Evolutionary conservation across 2,329 filamentous ascomycete genomes (phyloP).

Genomic region (Boeremia exigua): DNA sequence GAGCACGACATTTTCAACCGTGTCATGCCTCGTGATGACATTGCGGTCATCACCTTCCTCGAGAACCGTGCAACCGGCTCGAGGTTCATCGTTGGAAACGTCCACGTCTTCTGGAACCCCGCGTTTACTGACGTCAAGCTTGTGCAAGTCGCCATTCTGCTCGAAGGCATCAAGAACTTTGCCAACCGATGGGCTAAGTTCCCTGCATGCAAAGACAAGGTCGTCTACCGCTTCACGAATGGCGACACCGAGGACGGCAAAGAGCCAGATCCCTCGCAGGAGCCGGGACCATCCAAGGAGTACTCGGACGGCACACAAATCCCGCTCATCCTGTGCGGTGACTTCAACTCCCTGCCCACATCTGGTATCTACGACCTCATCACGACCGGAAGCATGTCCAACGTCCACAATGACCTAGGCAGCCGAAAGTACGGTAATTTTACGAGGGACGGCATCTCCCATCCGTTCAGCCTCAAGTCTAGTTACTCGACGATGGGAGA

Average conservation of each 20-base stretch:
- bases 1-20: conserved; percentile 98
- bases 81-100: conserved; percentile 89
- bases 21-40: conserved; percentile 98
- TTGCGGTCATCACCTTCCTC: conserved; percentile 88
- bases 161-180: conserved; percentile 88
- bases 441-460: conserved; percentile 87
- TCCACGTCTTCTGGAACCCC: conserved; percentile 94
- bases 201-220: conserved; percentile 83
- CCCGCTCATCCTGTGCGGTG: conserved; percentile 87
- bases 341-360: conserved; percentile 89
- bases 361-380: conserved; percentile 93
- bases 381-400: conserved; percentile 76
- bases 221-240: conserved; percentile 54
- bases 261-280: conserved; percentile 60
- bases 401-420: conserved; percentile 79
- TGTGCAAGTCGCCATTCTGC: conserved; percentile 91
- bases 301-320: conserved; percentile 88
- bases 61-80: conserved; percentile 92
- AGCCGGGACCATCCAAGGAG: conserved; percentile 81
- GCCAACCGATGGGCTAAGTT: conserved; percentile 84
- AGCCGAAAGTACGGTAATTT: conserved; percentile 90
- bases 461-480: conserved; percentile 92
- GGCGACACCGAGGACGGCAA: conserved; percentile 58
- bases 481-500: conserved; percentile 86
- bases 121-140: conserved; percentile 92